A percentile compares a stretch with the other conserved stretches of the same genome.
Conservation (phyloP, 139 green algal species). For the Microglena sp. region DNA sequence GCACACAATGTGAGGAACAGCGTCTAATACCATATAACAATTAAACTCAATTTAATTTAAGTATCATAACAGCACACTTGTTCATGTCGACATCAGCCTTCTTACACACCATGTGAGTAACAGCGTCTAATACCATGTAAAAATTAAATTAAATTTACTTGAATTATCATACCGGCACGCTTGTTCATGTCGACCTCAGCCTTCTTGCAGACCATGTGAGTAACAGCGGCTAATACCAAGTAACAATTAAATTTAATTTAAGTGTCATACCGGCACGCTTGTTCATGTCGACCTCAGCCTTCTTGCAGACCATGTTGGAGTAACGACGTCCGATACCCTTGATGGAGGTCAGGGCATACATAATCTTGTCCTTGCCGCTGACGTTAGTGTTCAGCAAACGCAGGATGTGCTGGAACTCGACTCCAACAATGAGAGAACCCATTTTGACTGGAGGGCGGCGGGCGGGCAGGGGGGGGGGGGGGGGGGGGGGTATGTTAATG, state of each 20-base stretch:
- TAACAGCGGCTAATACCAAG: too few relatives aligned
- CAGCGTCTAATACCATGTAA: too few relatives aligned
- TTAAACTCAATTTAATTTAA: too few relatives aligned
- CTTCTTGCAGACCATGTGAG: too few relatives aligned
- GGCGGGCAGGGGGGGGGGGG: too few relatives aligned
- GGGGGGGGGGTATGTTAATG: too few relatives aligned
- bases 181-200: constrained; percentile 94
- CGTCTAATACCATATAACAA: too few relatives aligned
- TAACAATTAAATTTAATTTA: too few relatives aligned
- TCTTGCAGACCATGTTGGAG: constrained; percentile 95
- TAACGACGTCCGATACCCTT: constrained; percentile 92
- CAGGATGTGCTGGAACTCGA: constrained; percentile 98
- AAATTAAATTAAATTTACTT: too few relatives aligned
- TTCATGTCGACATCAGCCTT: constrained; percentile 95
- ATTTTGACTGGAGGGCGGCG: constrained; percentile 21
- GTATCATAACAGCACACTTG: constrained; percentile 79
- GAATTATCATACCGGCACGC: constrained; percentile 63
- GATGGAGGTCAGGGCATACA: constrained; percentile 96
- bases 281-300: constrained; percentile 93
- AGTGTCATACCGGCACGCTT: constrained; percentile 82
- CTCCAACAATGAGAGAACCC: constrained; percentile 46
- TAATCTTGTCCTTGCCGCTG: constrained; percentile 94
- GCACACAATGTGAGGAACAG: too few relatives aligned
- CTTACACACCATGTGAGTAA: too few relatives aligned
- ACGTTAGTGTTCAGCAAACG: constrained; percentile 99